A percentile compares a stretch with the other conserved stretches of the same genome.
Conservation (phyloP, 345 rosid species). For the Salix suchowensis region DNA sequence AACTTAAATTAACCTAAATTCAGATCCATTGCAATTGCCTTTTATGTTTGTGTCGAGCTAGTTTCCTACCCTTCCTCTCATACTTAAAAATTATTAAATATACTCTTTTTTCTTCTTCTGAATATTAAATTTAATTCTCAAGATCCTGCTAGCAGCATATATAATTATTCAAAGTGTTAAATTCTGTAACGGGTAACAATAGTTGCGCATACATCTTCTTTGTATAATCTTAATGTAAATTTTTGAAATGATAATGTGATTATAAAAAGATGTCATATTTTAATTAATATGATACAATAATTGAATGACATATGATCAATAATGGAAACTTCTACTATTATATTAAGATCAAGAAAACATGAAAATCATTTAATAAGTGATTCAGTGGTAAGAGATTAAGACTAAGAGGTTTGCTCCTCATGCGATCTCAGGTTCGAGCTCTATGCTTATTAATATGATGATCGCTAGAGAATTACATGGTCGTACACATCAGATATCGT, state of each 20-base stretch:
- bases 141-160: neutral
- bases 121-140: neutral
- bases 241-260: neutral
- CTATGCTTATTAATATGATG: no score
- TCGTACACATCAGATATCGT: no score
- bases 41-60: neutral
- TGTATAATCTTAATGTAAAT: neutral
- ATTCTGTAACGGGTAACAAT: no score
- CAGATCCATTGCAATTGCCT: neutral
- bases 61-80: constrained; percentile 3
- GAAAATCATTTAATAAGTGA: no score
- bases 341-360: neutral
- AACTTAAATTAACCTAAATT: no score
- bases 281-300: neutral
- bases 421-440: no score
- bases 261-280: neutral
- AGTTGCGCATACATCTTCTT: neutral
- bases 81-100: neutral
- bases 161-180: neutral
- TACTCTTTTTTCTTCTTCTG: no score
- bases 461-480: no score
- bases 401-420: no score
- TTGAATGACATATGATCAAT: neutral
- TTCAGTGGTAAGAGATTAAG: no score
- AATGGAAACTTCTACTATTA: constrained; percentile 18